Evolutionary conservation across 1,284 basidiomycete genomes (phyloP).

Genomic region (Cryptococcus sp.): DNA sequence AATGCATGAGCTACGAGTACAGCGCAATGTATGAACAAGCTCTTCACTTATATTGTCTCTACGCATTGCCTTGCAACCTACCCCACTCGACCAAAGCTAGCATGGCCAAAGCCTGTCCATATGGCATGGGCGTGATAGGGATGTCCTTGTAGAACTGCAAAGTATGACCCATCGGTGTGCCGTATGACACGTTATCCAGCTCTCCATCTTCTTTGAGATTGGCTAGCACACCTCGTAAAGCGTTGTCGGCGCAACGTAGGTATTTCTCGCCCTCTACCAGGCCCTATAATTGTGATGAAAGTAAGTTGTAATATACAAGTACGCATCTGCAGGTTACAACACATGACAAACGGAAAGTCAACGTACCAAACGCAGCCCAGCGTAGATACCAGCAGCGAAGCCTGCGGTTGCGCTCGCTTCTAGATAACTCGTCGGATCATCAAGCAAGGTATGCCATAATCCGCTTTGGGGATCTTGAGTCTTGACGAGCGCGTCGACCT

Average conservation of each 20-base stretch:
- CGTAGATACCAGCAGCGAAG: slow-evolving; percentile 63
- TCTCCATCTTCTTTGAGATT: slow-evolving; percentile 61
- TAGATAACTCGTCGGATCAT: slow-evolving; percentile 61
- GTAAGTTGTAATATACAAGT: too few species aligned
- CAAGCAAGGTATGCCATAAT: slow-evolving; percentile 64
- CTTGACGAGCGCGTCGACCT: slow-evolving; percentile 60
- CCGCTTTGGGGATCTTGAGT: slow-evolving; percentile 59
- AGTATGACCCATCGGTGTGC: slow-evolving; percentile 61
- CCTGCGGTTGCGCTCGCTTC: slow-evolving; percentile 64
- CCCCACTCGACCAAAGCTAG: slow-evolving; percentile 33
- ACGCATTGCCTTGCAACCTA: neutral
- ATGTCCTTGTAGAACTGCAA: slow-evolving; percentile 61
- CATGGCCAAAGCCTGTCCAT: slow-evolving; percentile 61
- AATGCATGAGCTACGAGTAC: neutral
- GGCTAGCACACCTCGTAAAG: slow-evolving; percentile 58
- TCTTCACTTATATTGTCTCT: neutral
- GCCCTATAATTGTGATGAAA: slow-evolving; percentile 1
- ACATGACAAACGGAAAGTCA: neutral
- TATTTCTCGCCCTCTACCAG: slow-evolving; percentile 51
- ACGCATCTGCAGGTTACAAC: neutral
- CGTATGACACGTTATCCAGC: slow-evolving; percentile 61
- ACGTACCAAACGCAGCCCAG: slow-evolving; percentile 56
- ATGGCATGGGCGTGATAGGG: slow-evolving; percentile 64
- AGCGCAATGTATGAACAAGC: neutral
- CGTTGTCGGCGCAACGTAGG: slow-evolving; percentile 55